A percentile compares a stretch with the other conserved stretches of the same genome.
phyloP scores from a whole-genome alignment of 495 filamentous ascomycete genomes.

The Neurospora discreta region DNA sequence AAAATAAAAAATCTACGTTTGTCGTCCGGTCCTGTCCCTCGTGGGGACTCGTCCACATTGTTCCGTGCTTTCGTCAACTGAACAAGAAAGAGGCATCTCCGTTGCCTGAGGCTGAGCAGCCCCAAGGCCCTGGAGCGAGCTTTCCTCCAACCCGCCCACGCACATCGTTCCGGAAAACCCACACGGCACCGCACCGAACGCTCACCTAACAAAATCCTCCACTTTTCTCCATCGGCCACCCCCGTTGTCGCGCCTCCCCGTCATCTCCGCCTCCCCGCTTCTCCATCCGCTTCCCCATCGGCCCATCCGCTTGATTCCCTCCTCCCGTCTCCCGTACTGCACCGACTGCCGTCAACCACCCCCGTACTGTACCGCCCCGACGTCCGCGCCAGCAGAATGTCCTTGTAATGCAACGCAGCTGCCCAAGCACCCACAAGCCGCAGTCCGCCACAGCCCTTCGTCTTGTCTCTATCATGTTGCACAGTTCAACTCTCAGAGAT shows the following conservation, averaged over 20 bases:
- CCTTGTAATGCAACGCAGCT: slow-evolving; percentile 19
- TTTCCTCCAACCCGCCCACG: not conserved
- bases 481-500: slow-evolving; percentile 11
- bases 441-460: slow-evolving; percentile 1
- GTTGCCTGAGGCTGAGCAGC: not conserved
- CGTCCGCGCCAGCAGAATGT: slow-evolving; percentile 12
- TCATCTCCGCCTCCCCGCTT: not conserved
- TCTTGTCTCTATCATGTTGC: slow-evolving; percentile 19
- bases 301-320: not conserved
- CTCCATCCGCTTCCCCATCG: slow-evolving; percentile 1
- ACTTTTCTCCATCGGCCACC: not conserved
- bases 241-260: not conserved
- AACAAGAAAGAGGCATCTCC: not conserved
- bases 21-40: not conserved
- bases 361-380: slow-evolving; percentile 3
- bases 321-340: not conserved
- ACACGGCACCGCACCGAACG: not conserved
- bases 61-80: not conserved
- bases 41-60: not conserved
- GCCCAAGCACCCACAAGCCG: slow-evolving; percentile 10
- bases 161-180: slow-evolving; percentile 6
- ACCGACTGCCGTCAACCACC: slow-evolving; percentile 3
- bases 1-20: not conserved
- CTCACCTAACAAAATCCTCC: slow-evolving; percentile 7
- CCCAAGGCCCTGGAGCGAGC: not conserved